These are phyloP conservation scores for Phyllostachys edulis DNA, from an alignment of 176 grass and related monocot genomes.

Conservation along the genomic window DNA sequence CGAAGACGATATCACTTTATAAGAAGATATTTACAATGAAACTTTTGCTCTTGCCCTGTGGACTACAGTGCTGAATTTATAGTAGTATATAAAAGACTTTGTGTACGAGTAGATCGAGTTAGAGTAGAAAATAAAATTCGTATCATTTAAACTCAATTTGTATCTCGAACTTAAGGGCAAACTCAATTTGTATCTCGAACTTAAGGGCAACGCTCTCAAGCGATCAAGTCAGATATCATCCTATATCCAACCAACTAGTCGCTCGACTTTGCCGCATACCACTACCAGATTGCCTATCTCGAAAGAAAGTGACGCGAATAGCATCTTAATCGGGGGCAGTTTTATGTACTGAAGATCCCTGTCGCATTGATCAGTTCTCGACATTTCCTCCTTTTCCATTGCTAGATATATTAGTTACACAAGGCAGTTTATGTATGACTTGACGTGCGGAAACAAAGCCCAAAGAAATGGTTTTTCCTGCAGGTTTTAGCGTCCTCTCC, in stretches of 20 bases:
- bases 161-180: too few relatives aligned
- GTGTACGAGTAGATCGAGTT: too few relatives aligned
- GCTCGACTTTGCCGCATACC: neutral
- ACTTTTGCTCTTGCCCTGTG: too few relatives aligned
- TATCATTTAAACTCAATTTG: too few relatives aligned
- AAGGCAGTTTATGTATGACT: neutral
- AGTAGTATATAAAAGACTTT: too few relatives aligned
- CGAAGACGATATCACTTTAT: too few relatives aligned
- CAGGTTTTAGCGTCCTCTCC: neutral
- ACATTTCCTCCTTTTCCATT: neutral
- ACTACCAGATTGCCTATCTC: constrained; percentile 1
- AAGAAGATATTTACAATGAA: too few relatives aligned
- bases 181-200: too few relatives aligned
- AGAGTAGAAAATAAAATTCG: too few relatives aligned
- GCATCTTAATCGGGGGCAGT: constrained; percentile 19
- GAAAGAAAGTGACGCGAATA: constrained; percentile 39
- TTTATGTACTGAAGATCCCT: neutral
- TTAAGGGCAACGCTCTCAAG: too few relatives aligned
- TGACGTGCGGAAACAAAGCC: neutral
- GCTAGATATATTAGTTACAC: neutral
- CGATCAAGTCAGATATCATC: neutral
- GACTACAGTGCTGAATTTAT: too few relatives aligned
- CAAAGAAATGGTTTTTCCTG: neutral
- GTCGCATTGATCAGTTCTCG: constrained; percentile 17
- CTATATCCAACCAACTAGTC: neutral